Evolutionary conservation across 768 basidiomycete species (phyloP), one percentile per base, ranked within the genome.

Genomic region (Pisolithus orientalis): DNA sequence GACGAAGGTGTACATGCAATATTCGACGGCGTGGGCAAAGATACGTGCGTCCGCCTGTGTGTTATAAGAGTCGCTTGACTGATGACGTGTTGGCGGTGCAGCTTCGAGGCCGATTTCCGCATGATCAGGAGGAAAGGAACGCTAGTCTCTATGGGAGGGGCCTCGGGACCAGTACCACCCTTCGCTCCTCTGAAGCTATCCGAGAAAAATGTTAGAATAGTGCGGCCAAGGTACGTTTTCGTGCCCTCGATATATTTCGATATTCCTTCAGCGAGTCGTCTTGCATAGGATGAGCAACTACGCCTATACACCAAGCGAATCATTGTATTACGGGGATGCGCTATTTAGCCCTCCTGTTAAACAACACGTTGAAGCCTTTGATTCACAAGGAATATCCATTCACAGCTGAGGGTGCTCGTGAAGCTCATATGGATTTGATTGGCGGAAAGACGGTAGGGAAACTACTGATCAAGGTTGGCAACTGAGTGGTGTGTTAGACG

Each of bases 1-100:
- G 89, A 88, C 6, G 76, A 83, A 58, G 90, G 91, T 13, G 89
- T 93, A 4, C 80, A 95, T 56, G 94, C 82, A 11, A 80, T 92
- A 24, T 95, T 87, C 61, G 95, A 99, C 61, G 95, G 95, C 25
- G 92, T 99, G n/a, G 95, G 95, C 2, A 94, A 90, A 73, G 89
- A 92, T 65, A 97, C 94, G 80, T 94, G 21, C 11, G 32, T 4
- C 13, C 16, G 4, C 21, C 32, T 13, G 69, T 53, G 34, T 5
- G 13, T 34, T 13, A 4, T 37, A 8, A 29, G 31, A 10, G 1
- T 27, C 43, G 44, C 29, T 14, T 7, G 44, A 54, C 29, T 46
- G 52, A 42, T 56, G 53, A 31, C 21, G 21, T 16, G 39, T 28
- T 50, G 59, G 39, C 17, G 14, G 52, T 50, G 40, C 58, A 89